Base-by-base conservation (phyloP, 768 basidiomycete species). In the Hericium coralloides region DNA sequence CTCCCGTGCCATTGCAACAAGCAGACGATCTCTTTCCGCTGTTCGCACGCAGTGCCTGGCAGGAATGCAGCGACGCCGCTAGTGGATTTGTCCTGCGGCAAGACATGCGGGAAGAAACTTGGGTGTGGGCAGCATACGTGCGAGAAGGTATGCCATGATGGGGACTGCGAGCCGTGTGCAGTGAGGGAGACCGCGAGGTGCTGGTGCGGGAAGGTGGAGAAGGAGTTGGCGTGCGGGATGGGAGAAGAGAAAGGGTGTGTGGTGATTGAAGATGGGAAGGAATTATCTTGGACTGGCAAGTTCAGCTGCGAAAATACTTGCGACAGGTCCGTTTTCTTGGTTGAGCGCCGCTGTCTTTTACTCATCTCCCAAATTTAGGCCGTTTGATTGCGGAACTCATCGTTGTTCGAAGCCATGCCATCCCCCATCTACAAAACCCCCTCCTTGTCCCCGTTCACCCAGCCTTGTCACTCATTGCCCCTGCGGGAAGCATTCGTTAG, bases 331-430 rank as follows among this genome's bases (percentile, higher is more conserved):
- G 74, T 63, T 53, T 38, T 53, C 10, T 54, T 55, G 25, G 52
- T 55, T 49, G 31, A 22, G 14, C 20, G 23, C 52, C 51, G 53
- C 6, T 23, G 23, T 55, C 37, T 56, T 38, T 49, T 20, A 51
- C 49, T 49, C 12, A 53, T 43, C 26, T 25, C 22, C 41, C 18
- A 55, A 59, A n/a, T 58, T 23, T 22, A 86, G 86, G 57, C 65
- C 73, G 1, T 93, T 86, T 62, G 85, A 87, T 56, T 98, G 95
- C 65, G 86, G 83, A 2, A 67, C 76, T 6, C 97, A 99, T 65
- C 67, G 64, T 20, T 98, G 95, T 69, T 61, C 78, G 59, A 79
- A 84, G 65, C 68, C 76, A 7, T 98, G 95, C 64, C 95, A 98
- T 68, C 81, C 89, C 2, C 85, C 87, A 1, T 82, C 83, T 1